Evolutionary conservation across 345 rosid genomes (phyloP).

Genomic region (Erucastrum elatum): DNA sequence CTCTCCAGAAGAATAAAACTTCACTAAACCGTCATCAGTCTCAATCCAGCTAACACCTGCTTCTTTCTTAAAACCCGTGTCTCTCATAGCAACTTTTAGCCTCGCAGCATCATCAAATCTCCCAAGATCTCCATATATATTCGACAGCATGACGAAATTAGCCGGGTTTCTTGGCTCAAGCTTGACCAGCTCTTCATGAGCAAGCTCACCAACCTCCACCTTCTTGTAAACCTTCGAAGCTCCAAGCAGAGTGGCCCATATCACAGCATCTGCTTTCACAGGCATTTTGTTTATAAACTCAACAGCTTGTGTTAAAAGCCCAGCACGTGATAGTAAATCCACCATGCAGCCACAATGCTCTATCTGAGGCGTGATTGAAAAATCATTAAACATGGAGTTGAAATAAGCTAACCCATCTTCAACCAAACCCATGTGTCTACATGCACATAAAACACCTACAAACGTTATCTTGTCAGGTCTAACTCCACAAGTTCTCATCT

Average conservation of each 20-base stretch:
- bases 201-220: slow-evolving; percentile 69
- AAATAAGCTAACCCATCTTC: slow-evolving; percentile 68
- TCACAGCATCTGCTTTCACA: slow-evolving; percentile 68
- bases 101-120: slow-evolving; percentile 73
- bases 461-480: slow-evolving; percentile 77
- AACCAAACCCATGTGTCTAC: slow-evolving; percentile 74
- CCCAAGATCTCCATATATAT: slow-evolving; percentile 68
- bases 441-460: slow-evolving; percentile 65
- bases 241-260: slow-evolving; percentile 81
- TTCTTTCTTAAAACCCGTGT: slow-evolving; percentile 67
- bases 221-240: slow-evolving; percentile 74
- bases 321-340: slow-evolving; percentile 77
- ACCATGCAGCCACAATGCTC: slow-evolving; percentile 91
- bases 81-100: slow-evolving; percentile 75
- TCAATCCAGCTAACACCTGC: slow-evolving; percentile 86
- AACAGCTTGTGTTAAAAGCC: slow-evolving; percentile 66
- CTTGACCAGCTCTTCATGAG: slow-evolving; percentile 56
- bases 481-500: slow-evolving; percentile 54
- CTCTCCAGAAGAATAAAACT: slow-evolving; percentile 77
- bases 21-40: slow-evolving; percentile 54
- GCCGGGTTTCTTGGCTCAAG: slow-evolving; percentile 76
- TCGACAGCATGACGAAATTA: slow-evolving; percentile 72
- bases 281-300: slow-evolving; percentile 72
- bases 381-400: slow-evolving; percentile 62
- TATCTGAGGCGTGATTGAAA: slow-evolving; percentile 61